Evolutionary conservation across 2,329 filamentous ascomycete species (phyloP).

Genomic region (Aspergillus arachidicola): DNA sequence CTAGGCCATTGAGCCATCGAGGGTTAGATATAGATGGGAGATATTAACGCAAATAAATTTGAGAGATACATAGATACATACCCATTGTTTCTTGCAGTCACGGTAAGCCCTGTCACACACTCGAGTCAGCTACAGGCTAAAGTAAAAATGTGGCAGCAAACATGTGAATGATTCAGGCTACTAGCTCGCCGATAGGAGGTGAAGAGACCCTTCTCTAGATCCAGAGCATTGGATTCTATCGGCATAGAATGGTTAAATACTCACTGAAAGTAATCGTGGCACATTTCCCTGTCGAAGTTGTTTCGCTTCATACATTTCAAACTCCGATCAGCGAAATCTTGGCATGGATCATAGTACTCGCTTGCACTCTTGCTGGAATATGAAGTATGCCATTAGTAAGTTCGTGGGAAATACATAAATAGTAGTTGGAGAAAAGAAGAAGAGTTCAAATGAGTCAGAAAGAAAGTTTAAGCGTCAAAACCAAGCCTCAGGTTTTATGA

Average conservation of each 20-base stretch:
- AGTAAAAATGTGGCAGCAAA: neutral
- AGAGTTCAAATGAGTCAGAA: neutral
- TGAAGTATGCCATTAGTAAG: neutral
- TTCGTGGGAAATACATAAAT: neutral
- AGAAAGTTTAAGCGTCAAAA: neutral
- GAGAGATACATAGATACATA: slow-evolving; percentile 41
- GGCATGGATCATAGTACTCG: slow-evolving; percentile 93
- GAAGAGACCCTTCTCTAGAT: neutral
- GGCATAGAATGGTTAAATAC: slow-evolving; percentile 33
- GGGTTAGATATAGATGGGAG: neutral
- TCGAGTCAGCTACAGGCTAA: neutral
- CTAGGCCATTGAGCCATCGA: neutral
- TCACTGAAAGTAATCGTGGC: slow-evolving; percentile 92
- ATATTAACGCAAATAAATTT: neutral
- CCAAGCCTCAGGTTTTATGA: slow-evolving; percentile 2
- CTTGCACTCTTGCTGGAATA: slow-evolving; percentile 75
- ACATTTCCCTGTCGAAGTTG: slow-evolving; percentile 83
- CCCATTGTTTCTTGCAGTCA: slow-evolving; percentile 94
- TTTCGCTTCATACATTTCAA: slow-evolving; percentile 89
- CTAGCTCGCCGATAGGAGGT: neutral
- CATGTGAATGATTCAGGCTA: neutral
- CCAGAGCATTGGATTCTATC: neutral
- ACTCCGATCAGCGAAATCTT: slow-evolving; percentile 84
- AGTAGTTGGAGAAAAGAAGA: neutral
- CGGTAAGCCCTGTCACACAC: slow-evolving; percentile 71